phyloP scores from a whole-genome alignment of 176 grass and related monocot genomes.

The Thalia dealbata region DNA sequence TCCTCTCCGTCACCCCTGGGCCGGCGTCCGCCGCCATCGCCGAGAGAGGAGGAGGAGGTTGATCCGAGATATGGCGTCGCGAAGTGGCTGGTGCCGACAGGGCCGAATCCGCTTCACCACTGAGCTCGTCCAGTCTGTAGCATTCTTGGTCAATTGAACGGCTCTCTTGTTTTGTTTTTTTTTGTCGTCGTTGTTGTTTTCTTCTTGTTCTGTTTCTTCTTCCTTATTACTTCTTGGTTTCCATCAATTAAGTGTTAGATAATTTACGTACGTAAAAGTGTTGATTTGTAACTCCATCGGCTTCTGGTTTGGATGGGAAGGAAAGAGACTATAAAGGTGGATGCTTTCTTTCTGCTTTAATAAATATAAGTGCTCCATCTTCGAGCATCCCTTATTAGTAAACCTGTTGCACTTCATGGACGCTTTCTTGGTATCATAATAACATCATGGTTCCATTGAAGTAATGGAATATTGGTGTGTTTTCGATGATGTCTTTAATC shows the following conservation, averaged over 20 bases:
- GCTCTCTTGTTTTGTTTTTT: constrained; percentile 75
- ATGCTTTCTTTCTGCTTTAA: constrained; percentile 21
- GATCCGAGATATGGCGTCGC: constrained; percentile 58
- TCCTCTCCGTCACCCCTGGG: constrained; percentile 31
- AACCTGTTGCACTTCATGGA: too few species aligned
- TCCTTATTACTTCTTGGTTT: constrained; percentile 33
- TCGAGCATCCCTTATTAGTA: too few species aligned
- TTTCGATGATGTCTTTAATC: too few species aligned
- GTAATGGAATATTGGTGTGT: too few species aligned
- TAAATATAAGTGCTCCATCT: not conserved
- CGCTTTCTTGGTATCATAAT: too few species aligned
- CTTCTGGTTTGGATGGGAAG: not conserved
- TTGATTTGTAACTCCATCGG: too few species aligned
- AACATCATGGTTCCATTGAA: too few species aligned
- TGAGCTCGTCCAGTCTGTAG: constrained; percentile 10
- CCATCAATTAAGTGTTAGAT: not conserved
- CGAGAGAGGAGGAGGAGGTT: constrained; percentile 46
- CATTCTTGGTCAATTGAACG: not conserved
- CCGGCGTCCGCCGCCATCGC: constrained; percentile 23
- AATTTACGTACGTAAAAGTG: not conserved
- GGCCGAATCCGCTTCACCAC: constrained; percentile 90
- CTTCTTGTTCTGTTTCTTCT: constrained; percentile 16
- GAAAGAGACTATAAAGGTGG: constrained; percentile 92
- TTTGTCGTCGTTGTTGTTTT: too few species aligned
- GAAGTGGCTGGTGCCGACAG: constrained; percentile 72